Evolutionary conservation across 345 rosid species (phyloP).

Genomic region (Balakata baccata): DNA sequence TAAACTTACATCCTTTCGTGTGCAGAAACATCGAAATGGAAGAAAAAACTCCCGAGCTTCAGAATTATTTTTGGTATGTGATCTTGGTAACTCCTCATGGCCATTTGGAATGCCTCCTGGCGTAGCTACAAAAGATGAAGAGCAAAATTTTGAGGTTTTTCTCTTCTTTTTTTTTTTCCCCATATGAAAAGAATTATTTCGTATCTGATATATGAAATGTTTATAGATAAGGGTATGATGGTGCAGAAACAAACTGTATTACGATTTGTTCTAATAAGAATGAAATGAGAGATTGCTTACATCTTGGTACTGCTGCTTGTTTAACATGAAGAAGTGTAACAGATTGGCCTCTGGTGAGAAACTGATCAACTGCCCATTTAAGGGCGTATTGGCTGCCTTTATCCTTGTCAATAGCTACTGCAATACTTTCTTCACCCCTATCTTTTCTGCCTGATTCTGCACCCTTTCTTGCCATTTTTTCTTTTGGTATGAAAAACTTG

Average conservation of each 20-base stretch:
- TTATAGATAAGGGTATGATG: too few species aligned
- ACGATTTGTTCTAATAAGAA: background rate
- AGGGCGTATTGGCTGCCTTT: conserved; percentile 74
- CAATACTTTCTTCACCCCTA: conserved; percentile 32
- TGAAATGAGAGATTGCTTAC: conserved; percentile 19
- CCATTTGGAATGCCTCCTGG: background rate
- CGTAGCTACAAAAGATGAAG: too few species aligned
- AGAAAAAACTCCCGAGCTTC: conserved; percentile 59
- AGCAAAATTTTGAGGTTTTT: too few species aligned
- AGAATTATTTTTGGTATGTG: conserved; percentile 2
- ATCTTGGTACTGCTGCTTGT: conserved; percentile 37
- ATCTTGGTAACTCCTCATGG: conserved; percentile 28
- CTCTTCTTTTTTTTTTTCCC: too few species aligned
- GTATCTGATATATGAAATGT: too few species aligned
- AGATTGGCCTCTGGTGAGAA: conserved; percentile 51
- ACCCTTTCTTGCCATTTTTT: conserved; percentile 9
- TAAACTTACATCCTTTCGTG: conserved; percentile 61
- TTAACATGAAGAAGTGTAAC: conserved; percentile 70
- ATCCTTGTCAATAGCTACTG: conserved; percentile 72
- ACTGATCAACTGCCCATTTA: conserved; percentile 68
- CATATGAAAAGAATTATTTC: too few species aligned
- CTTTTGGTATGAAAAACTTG: too few species aligned
- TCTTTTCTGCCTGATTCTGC: conserved; percentile 1
- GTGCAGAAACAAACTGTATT: too few species aligned
- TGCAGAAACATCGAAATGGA: conserved; percentile 84